Conservation (phyloP, 768 basidiomycete genomes). For the Russula griseocarnosa region DNA sequence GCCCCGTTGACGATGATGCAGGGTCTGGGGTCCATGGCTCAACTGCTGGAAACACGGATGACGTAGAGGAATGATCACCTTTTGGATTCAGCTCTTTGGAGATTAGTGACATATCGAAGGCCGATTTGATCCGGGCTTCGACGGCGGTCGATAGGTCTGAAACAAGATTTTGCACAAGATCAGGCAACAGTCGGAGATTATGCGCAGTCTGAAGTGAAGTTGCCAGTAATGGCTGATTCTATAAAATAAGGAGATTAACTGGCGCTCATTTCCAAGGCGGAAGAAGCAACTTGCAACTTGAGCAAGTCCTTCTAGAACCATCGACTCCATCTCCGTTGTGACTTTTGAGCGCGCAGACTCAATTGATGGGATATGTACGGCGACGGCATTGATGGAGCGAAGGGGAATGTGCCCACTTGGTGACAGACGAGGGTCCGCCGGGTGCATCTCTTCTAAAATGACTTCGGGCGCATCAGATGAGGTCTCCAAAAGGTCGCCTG, state of each 20-base stretch:
- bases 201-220: constrained; percentile 95
- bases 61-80: constrained; percentile 43
- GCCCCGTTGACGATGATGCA: constrained; percentile 33
- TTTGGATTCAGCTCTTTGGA: constrained; percentile 80
- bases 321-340: constrained; percentile 83
- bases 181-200: constrained; percentile 82
- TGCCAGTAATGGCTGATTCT: constrained; percentile 90
- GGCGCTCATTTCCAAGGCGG: background rate
- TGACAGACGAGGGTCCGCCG: background rate
- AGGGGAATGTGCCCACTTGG: constrained; percentile 43
- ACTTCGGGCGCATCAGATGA: background rate
- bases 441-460: background rate
- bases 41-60: constrained; percentile 2
- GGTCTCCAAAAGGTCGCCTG: constrained; percentile 26
- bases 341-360: constrained; percentile 67
- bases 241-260: constrained; percentile 14
- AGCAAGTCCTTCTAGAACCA: constrained; percentile 77
- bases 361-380: constrained; percentile 65
- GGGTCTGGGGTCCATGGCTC: constrained; percentile 32
- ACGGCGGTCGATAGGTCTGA: constrained; percentile 78
- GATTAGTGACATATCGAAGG: constrained; percentile 84
- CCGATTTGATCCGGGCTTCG: constrained; percentile 69
- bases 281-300: constrained; percentile 54
- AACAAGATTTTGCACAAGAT: constrained; percentile 75
- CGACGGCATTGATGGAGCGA: constrained; percentile 68